Conservation (phyloP, 768 basidiomycete species). For the Boletus patriciae region DNA sequence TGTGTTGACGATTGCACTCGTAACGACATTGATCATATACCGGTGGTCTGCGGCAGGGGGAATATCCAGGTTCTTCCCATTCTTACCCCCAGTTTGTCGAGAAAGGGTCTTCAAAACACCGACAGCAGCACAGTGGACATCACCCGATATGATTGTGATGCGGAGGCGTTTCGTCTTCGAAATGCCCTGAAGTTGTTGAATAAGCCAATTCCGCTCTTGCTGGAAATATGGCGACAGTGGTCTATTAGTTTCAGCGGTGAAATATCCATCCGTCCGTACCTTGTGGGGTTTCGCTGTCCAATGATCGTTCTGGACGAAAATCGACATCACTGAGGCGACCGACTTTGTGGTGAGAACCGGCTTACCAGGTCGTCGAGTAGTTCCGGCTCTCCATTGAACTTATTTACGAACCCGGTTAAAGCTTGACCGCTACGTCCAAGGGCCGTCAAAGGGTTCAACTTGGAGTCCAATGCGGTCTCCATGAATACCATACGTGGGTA, state of each 20-base stretch:
- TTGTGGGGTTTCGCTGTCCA: constrained; percentile 86
- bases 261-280: constrained; percentile 37
- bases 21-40: constrained; percentile 89
- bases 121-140: constrained; percentile 91
- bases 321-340: constrained; percentile 40
- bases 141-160: constrained; percentile 86
- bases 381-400: constrained; percentile 91
- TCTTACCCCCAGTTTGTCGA: constrained; percentile 38
- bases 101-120: constrained; percentile 71
- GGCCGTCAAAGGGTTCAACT: constrained; percentile 79
- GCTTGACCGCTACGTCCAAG: constrained; percentile 70
- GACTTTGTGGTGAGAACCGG: constrained; percentile 2
- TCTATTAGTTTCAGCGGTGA: background rate
- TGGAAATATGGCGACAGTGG: constrained; percentile 34
- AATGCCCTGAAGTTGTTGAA: constrained; percentile 74
- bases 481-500: constrained; percentile 94
- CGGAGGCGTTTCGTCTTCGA: constrained; percentile 63
- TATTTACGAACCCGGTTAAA: constrained; percentile 79
- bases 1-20: constrained; percentile 96
- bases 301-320: constrained; percentile 80
- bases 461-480: constrained; percentile 74
- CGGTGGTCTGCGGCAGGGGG: constrained; percentile 64
- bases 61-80: constrained; percentile 37
- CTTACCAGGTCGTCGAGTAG: constrained; percentile 86
- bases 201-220: constrained; percentile 89